A percentile compares a stretch with the other conserved stretches of the same genome.
phyloP scores from a whole-genome alignment of 2,329 filamentous ascomycete genomes.

The Emmonsiellopsis sp. region DNA sequence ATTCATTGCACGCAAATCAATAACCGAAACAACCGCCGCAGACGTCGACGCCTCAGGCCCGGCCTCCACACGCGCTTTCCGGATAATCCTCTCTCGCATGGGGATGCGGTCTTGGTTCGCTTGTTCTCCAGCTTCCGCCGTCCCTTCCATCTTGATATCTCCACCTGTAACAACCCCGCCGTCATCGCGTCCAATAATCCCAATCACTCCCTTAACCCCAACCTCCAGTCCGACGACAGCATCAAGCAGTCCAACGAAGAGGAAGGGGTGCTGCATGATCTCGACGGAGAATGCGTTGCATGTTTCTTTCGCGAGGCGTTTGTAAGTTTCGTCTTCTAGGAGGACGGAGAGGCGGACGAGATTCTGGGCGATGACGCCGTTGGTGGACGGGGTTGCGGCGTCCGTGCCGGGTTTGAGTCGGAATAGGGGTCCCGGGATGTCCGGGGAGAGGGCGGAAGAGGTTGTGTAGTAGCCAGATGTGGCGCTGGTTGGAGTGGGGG shows the following conservation, averaged over 20 bases:
- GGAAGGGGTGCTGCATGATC: constrained; percentile 83
- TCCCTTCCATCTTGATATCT: constrained; percentile 10
- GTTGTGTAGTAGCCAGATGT: constrained; percentile 35
- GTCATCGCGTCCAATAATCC: constrained; percentile 39
- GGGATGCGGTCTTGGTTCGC: not conserved
- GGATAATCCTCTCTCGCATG: constrained; percentile 20
- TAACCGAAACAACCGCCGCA: constrained; percentile 23
- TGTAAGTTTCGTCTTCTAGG: constrained; percentile 57
- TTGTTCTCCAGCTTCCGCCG: constrained; percentile 15
- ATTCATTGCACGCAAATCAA: constrained; percentile 25
- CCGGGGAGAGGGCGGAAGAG: constrained; percentile 44
- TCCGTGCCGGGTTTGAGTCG: constrained; percentile 95
- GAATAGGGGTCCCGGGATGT: constrained; percentile 56
- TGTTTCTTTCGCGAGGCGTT: constrained; percentile 59
- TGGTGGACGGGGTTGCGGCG: constrained; percentile 79
- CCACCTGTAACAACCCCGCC: constrained; percentile 7
- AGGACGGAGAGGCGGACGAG: constrained; percentile 70
- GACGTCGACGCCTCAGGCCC: constrained; percentile 25
- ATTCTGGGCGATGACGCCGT: constrained; percentile 78
- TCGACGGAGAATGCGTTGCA: constrained; percentile 83
- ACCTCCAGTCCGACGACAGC: constrained; percentile 66
- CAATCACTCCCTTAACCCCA: constrained; percentile 54
- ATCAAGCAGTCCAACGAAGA: constrained; percentile 74
- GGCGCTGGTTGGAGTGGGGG: constrained; percentile 1
- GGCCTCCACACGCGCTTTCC: constrained; percentile 26